A percentile compares a stretch with the other conserved stretches of the same genome.
Evolutionary conservation across 2,329 filamentous ascomycete species (phyloP).

Genomic region (Diaporthe australafricana): DNA sequence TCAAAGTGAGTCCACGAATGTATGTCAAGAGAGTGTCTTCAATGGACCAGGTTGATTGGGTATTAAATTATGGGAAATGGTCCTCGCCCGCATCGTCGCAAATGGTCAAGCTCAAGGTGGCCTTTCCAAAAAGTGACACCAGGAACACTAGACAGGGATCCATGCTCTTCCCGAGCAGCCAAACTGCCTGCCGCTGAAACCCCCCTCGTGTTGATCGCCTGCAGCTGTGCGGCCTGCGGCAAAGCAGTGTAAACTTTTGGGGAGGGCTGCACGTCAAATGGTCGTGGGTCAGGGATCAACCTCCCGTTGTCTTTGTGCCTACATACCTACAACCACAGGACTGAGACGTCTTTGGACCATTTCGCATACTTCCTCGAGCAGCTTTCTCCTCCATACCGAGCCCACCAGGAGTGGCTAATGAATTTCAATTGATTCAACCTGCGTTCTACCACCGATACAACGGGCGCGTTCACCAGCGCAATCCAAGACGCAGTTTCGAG

Average conservation of each 20-base stretch:
- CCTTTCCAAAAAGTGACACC: conserved; percentile 33
- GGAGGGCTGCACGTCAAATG: conserved; percentile 16
- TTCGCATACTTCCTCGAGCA: neutral
- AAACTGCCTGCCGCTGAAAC: conserved; percentile 11
- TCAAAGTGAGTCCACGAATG: neutral
- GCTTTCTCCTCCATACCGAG: neutral
- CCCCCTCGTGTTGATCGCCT: conserved; percentile 13
- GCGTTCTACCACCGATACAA: neutral
- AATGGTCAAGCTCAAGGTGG: conserved; percentile 32
- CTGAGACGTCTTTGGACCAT: neutral
- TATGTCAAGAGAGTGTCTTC: neutral
- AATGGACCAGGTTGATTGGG: conserved; percentile 7
- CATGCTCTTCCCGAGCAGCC: conserved; percentile 6
- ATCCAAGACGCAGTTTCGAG: neutral
- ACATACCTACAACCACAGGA: neutral
- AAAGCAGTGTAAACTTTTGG: neutral
- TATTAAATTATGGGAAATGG: conserved; percentile 2
- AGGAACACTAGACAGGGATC: conserved; percentile 32
- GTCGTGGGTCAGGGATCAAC: neutral
- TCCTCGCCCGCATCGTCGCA: neutral
- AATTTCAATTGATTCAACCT: neutral
- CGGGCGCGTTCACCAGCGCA: conserved; percentile 2
- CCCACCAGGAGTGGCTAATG: conserved; percentile 11
- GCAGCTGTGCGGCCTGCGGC: neutral
- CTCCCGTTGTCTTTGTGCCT: conserved; percentile 2